phyloP scores from a whole-genome alignment of 2,329 filamentous ascomycete species.

The Byssochlamys sp. region DNA sequence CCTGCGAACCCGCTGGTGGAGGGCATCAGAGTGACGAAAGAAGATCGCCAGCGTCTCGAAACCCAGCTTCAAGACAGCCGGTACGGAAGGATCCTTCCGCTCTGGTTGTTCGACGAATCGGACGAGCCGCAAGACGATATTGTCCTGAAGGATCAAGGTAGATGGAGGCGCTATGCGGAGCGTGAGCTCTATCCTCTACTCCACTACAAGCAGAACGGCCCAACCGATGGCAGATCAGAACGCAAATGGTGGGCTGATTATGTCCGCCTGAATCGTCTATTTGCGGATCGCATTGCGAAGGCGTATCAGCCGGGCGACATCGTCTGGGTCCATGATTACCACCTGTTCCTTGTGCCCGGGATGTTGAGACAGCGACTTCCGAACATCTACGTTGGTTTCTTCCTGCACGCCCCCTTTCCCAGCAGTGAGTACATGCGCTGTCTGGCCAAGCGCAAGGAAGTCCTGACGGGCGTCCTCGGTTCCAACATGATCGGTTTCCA shows the following conservation, averaged over 20 bases:
- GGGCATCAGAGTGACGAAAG: slow-evolving; percentile 59
- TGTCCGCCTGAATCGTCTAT: slow-evolving; percentile 82
- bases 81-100: slow-evolving; percentile 69
- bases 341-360: slow-evolving; percentile 78
- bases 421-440: slow-evolving; percentile 93
- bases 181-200: slow-evolving; percentile 85
- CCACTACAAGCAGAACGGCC: slow-evolving; percentile 91
- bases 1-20: slow-evolving; percentile 54
- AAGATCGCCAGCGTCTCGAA: slow-evolving; percentile 65
- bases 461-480: slow-evolving; percentile 79
- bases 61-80: slow-evolving; percentile 61
- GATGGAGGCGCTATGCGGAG: slow-evolving; percentile 86
- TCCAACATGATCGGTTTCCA: slow-evolving; percentile 93
- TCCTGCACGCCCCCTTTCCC: slow-evolving; percentile 85
- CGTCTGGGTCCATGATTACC: slow-evolving; percentile 87
- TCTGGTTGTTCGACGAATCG: slow-evolving; percentile 75
- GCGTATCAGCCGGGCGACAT: slow-evolving; percentile 88
- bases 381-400: slow-evolving; percentile 89
- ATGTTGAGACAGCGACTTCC: slow-evolving; percentile 77
- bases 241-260: slow-evolving; percentile 85
- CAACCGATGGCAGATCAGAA: slow-evolving; percentile 72
- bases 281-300: slow-evolving; percentile 78
- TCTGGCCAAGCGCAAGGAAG: slow-evolving; percentile 75
- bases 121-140: slow-evolving; percentile 61
- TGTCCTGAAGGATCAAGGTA: slow-evolving; percentile 66